Percentiles rank a stretch among this genome's conserved stretches.
Evolutionary conservation across 2,329 filamentous ascomycete species (phyloP).

Genomic region (Dichotomopilus funicola): DNA sequence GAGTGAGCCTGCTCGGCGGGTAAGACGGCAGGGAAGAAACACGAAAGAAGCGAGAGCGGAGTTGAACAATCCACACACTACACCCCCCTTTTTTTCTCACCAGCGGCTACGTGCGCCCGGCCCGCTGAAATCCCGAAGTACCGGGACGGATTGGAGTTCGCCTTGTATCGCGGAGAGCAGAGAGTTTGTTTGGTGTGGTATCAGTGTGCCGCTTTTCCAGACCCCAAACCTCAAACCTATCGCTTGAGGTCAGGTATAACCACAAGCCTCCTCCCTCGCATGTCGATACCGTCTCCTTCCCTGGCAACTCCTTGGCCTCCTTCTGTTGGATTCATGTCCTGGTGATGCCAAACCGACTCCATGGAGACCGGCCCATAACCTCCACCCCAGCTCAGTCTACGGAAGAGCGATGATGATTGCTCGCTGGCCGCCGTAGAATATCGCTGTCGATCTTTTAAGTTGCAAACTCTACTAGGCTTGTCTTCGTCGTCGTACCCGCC

Average conservation of each 20-base stretch:
- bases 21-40: too few species aligned
- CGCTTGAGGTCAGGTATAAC: neutral
- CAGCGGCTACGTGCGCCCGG: neutral
- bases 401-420: constrained; percentile 8
- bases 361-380: constrained; percentile 8
- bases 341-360: constrained; percentile 9
- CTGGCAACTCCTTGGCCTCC: neutral
- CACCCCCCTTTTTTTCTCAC: too few species aligned
- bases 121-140: neutral
- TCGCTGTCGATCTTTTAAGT: neutral
- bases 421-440: constrained; percentile 8
- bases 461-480: too few species aligned
- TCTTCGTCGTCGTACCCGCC: too few species aligned
- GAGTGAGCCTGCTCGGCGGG: too few species aligned
- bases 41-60: too few species aligned
- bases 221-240: too few species aligned
- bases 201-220: too few species aligned
- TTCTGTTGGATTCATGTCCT: neutral
- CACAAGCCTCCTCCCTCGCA: neutral
- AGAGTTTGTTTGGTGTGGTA: neutral
- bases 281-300: too few species aligned
- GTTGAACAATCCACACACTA: too few species aligned
- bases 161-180: neutral
- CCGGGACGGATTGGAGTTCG: neutral
- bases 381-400: neutral